phyloP scores from a whole-genome alignment of 139 green algal genomes.

The Picochlorum sp. region DNA sequence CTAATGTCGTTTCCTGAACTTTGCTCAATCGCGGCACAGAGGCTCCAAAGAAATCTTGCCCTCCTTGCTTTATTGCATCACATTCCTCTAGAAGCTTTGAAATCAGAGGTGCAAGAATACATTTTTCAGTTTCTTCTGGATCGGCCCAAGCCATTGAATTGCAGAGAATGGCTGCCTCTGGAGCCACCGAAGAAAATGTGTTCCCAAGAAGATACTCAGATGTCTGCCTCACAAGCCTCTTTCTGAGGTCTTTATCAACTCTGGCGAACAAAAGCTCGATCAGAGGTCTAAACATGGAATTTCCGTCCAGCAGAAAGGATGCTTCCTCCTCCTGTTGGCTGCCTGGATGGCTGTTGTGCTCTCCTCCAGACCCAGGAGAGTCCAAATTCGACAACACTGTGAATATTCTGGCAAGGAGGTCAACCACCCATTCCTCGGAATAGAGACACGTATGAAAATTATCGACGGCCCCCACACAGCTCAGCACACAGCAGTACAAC shows the following conservation, averaged over 20 bases:
- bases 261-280: constrained; percentile 62
- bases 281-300: constrained; percentile 52
- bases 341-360: constrained; percentile 8
- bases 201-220: constrained; percentile 43
- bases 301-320: constrained; percentile 49
- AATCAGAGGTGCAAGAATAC: constrained; percentile 45
- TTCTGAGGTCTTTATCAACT: constrained; percentile 34
- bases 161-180: constrained; percentile 48
- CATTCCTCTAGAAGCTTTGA: constrained; percentile 6
- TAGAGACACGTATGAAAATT: neutral
- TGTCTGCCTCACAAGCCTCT: constrained; percentile 41
- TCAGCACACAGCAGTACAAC: constrained; percentile 60
- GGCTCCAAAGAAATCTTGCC: neutral
- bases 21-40: constrained; percentile 13
- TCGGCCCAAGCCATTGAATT: constrained; percentile 36
- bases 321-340: neutral
- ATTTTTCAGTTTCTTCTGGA: constrained; percentile 16
- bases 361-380: constrained; percentile 23
- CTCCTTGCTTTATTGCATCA: neutral
- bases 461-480: constrained; percentile 8
- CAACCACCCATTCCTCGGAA: constrained; percentile 64
- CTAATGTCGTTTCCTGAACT: constrained; percentile 27
- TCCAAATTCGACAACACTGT: constrained; percentile 68
- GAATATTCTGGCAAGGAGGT: constrained; percentile 63
- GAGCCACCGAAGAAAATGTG: constrained; percentile 25